Evolutionary conservation across 352 stramenopile species (phyloP), one percentile per base, ranked within the genome.

Genomic region (Phytophthora rubi): DNA sequence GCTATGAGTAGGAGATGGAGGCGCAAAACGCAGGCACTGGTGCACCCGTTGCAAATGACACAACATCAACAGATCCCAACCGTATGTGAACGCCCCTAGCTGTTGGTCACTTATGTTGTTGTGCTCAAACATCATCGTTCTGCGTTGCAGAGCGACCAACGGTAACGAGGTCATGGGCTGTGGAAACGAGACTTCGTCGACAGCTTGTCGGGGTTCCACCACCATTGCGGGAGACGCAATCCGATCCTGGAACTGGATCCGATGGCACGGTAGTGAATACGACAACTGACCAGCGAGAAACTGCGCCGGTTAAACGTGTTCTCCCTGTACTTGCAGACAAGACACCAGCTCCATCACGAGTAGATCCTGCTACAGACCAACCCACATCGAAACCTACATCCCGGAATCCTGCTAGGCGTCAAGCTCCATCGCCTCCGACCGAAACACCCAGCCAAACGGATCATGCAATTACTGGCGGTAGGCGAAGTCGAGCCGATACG

Each of bases 1-100:
- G 6, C 47, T 15, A 44, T 69, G 16, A 44, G n/a, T 59, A 91
- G 83, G 84, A 92, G 61, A 86, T 92, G 71, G 84, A 90, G 61
- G 82, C 81, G n/a, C 84, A 92, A 77, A 90, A 89, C 60, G 76
- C 75, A 37, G 58, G 49, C 47, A 13, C 53, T 32, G 55, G 18
- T 51, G 32, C 39, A 47, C 12, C 12, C 42, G 18, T 1, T 23
- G 21, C 45, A 28, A 35, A 5, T 47, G 52, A 72, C 44, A 37
- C 45, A 28, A 15, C 18, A 15, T 8, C 18, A 21, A 18, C 18
- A 33, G 45, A 73, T 47, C 9, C 39, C 48, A 65, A 10, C 16
- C 52, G 68, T 75, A 71, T 23, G 68, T 62, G 13, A 21, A 58
- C 52, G 1, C 2, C 12, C 7, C 6, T 12, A 39, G 1, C 33